phyloP scores from a whole-genome alignment of 2,329 filamentous ascomycete genomes.

The Mycosphaerella sp. region DNA sequence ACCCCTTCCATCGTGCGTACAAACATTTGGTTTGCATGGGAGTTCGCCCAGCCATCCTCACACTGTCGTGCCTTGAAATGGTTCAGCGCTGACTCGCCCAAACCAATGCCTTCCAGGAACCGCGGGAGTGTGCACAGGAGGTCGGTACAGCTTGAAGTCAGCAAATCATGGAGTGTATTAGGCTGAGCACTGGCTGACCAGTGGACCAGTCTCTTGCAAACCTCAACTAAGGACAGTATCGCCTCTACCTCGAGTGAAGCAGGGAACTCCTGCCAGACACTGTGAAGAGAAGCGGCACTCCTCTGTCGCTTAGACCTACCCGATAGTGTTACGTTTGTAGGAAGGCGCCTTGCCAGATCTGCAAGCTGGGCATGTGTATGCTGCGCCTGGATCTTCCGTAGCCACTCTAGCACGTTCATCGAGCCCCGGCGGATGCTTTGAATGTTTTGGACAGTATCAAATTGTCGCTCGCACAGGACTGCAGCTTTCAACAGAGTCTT shows the following conservation, averaged over 20 bases:
- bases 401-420: background rate
- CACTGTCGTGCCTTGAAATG: background rate
- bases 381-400: background rate
- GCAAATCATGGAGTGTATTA: background rate
- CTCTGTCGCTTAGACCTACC: background rate
- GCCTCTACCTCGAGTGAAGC: background rate
- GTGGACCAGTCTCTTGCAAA: background rate
- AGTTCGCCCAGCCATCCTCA: background rate
- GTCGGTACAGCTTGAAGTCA: background rate
- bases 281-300: background rate
- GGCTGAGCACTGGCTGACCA: background rate
- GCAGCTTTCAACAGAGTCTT: background rate
- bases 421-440: background rate
- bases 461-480: background rate
- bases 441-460: background rate
- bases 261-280: background rate
- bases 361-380: background rate
- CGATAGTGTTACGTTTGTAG: background rate
- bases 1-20: background rate
- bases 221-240: background rate
- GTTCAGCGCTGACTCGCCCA: background rate
- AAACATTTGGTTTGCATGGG: background rate
- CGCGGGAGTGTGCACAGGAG: background rate
- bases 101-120: background rate
- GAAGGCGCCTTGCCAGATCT: background rate